Evolutionary conservation across 148 eudicot species (phyloP), one percentile per base, ranked within the genome.

Genomic region (Hydrangea macrophylla): DNA sequence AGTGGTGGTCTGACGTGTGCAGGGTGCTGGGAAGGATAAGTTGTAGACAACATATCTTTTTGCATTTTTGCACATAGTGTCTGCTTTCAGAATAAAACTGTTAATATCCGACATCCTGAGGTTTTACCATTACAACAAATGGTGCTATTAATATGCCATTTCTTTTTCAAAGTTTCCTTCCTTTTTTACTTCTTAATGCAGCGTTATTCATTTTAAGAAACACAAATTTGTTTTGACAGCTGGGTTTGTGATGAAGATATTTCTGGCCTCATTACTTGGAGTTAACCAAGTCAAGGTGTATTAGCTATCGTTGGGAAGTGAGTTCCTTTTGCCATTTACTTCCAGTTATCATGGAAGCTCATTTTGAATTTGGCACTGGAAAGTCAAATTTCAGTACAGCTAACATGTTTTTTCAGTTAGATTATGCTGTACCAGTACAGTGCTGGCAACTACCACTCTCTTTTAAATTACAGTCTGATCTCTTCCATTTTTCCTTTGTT

Each of bases 201-300:
- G 12, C 56, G 22, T 33, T 36, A 17, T 55, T 39, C 9, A 37
- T 36, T 55, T 64, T 28, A 23, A 32, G 45, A 59, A 22, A 12
- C n/a, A 64, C 37, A 26, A 27, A 72, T 40, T 40, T 72, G 28
- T 64, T 56, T 45, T 59, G 61, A 64, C 60, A 55, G 53, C 45
- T 28, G 42, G 69, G 36, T 40, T 37, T 42, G 12, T n/a, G 7
- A 8, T 42, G 50, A 42, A 42, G 50, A 42, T 42, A 42, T 7
- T 26, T 69, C 11, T 55, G 1, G 0, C 17, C 23, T 54, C 51
- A 17, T 36, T 26, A 33, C 50, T 23, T 67, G 40, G 24, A 54
- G 10, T 18, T 53, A 35, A 36, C 13, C 50, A 37, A 67, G 33
- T 55, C 60, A 36, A 32, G 51, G 20, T 65, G 8, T 17, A 36